Conservation (phyloP, 768 basidiomycete genomes). For the Aureoboletus auriporus region DNA sequence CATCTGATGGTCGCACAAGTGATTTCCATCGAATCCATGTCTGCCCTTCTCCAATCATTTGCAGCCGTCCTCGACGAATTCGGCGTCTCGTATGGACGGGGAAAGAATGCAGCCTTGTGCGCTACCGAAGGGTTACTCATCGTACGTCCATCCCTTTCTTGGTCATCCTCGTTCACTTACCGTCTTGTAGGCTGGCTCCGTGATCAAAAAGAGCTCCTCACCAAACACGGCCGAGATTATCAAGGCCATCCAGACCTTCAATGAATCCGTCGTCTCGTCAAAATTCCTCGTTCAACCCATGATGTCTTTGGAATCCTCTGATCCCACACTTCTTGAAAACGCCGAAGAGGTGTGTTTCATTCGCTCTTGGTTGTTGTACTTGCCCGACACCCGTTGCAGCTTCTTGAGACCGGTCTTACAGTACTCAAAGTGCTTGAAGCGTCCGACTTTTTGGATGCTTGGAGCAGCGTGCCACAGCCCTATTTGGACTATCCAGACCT, state of each 20-base stretch:
- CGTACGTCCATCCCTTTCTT: slow-evolving; percentile 31
- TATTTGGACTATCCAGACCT: slow-evolving; percentile 49
- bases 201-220: slow-evolving; percentile 57
- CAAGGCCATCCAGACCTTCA: slow-evolving; percentile 65
- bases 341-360: slow-evolving; percentile 54
- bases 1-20: slow-evolving; percentile 76
- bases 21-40: slow-evolving; percentile 74
- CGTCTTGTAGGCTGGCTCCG: slow-evolving; percentile 55
- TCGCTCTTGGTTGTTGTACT: background rate
- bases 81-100: slow-evolving; percentile 80
- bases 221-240: slow-evolving; percentile 67
- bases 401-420: slow-evolving; percentile 68
- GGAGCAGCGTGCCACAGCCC: slow-evolving; percentile 60
- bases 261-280: slow-evolving; percentile 51
- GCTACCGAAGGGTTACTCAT: slow-evolving; percentile 80
- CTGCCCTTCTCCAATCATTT: slow-evolving; percentile 78
- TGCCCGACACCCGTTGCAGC: slow-evolving; percentile 36
- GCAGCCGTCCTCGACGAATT: slow-evolving; percentile 86
- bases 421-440: slow-evolving; percentile 60
- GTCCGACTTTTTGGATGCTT: slow-evolving; percentile 54
- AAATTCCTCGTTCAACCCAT: slow-evolving; percentile 68
- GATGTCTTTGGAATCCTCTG: slow-evolving; percentile 44
- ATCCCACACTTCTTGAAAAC: slow-evolving; percentile 40
- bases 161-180: background rate
- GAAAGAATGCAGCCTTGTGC: slow-evolving; percentile 75